Percentiles rank a stretch among this genome's conserved stretches.
Conservation (phyloP, 495 filamentous ascomycete species). For the Penicillium turbatum region DNA sequence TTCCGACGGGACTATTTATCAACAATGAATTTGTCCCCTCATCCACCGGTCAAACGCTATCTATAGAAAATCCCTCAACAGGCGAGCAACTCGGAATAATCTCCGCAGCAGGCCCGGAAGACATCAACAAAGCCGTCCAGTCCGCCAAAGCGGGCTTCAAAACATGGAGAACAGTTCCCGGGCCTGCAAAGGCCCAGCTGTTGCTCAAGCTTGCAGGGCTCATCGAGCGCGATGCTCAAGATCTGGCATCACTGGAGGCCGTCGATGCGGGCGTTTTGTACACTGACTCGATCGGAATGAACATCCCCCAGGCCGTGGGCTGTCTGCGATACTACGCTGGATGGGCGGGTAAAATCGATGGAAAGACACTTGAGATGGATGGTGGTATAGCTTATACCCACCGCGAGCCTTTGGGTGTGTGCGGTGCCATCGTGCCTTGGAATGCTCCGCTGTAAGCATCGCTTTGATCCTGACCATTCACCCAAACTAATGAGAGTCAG, state of each 20-base stretch:
- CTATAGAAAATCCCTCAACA: constrained; percentile 28
- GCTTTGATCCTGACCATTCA: neutral
- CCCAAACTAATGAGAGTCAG: constrained; percentile 33
- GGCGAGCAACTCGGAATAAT: constrained; percentile 27
- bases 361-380: constrained; percentile 24
- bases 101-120: constrained; percentile 21
- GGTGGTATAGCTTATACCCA: constrained; percentile 26
- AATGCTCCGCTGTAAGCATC: constrained; percentile 28
- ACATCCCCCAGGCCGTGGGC: constrained; percentile 21
- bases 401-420: constrained; percentile 36
- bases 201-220: constrained; percentile 43
- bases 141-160: constrained; percentile 42
- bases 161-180: constrained; percentile 37
- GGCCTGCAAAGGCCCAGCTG: constrained; percentile 34
- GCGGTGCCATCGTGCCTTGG: constrained; percentile 36
- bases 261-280: constrained; percentile 26
- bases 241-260: constrained; percentile 28
- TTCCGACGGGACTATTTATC: constrained; percentile 36
- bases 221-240: constrained; percentile 23
- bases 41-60: constrained; percentile 13
- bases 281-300: constrained; percentile 17
- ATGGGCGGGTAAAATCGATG: constrained; percentile 36
- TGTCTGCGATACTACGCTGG: constrained; percentile 34
- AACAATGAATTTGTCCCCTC: constrained; percentile 35
- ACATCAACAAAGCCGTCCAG: constrained; percentile 51